phyloP scores from a whole-genome alignment of 441 rosid species.

The Adansonia madagascariensis region DNA sequence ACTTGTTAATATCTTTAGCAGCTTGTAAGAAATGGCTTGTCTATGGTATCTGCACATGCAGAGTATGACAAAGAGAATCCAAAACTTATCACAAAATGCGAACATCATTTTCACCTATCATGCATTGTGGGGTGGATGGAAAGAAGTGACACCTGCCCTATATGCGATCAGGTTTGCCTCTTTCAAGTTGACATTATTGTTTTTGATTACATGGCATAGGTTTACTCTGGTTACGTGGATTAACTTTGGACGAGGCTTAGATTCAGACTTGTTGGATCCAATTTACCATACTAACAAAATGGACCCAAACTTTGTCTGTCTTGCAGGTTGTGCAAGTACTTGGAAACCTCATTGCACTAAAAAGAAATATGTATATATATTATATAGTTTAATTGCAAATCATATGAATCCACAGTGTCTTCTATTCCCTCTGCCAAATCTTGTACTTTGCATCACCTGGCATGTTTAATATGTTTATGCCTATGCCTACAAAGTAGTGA shows the following conservation, averaged over 20 bases:
- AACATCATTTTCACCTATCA: constrained; percentile 86
- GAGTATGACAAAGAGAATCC: constrained; percentile 89
- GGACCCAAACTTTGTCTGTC: constrained; percentile 4
- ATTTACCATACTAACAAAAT: not conserved
- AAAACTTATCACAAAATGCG: constrained; percentile 76
- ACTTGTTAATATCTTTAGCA: constrained; percentile 6
- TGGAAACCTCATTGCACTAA: not conserved
- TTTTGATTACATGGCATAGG: not conserved
- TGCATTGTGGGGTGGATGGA: constrained; percentile 96
- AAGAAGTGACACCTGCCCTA: constrained; percentile 85
- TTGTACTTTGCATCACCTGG: constrained; percentile 14
- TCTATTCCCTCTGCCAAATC: not conserved
- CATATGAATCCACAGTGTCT: not conserved
- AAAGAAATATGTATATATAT: not conserved
- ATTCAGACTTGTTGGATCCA: not conserved
- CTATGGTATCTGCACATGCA: constrained; percentile 38
- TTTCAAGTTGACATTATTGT: constrained; percentile 5
- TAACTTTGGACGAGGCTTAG: not conserved
- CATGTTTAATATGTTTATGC: not conserved
- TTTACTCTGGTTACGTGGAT: not conserved
- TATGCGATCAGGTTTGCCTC: constrained; percentile 73
- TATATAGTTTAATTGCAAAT: not conserved
- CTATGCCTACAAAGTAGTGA: constrained; percentile 11
- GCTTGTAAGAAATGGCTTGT: constrained; percentile 27
- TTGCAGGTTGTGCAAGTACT: not conserved